Percentiles rank a stretch among this genome's conserved stretches.
These are phyloP conservation scores for Urtica urens DNA, from an alignment of 306 rosid species.

Conservation along the genomic window DNA sequence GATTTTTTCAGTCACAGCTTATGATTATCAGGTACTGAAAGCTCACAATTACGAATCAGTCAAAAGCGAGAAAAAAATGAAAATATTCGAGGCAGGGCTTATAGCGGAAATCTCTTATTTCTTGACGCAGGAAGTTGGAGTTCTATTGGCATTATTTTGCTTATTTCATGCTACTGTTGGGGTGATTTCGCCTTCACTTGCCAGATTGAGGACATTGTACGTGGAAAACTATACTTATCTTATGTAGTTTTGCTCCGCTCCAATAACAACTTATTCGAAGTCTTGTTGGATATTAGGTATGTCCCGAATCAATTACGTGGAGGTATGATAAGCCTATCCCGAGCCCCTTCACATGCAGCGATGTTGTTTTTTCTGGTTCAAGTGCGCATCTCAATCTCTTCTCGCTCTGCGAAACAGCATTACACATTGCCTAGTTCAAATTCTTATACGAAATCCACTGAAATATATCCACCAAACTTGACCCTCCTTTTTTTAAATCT, in stretches of 20 bases:
- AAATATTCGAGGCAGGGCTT: too few relatives aligned
- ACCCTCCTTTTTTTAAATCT: slow-evolving; percentile 11
- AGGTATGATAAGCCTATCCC: slow-evolving; percentile 87
- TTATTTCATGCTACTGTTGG: slow-evolving; percentile 71
- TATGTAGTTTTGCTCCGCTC: too few relatives aligned
- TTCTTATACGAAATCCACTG: background rate
- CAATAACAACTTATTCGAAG: too few relatives aligned
- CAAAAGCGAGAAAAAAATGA: too few relatives aligned
- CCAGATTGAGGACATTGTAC: slow-evolving; percentile 91
- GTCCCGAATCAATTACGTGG: slow-evolving; percentile 93
- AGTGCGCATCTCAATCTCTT: slow-evolving; percentile 31
- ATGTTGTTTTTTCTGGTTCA: slow-evolving; percentile 60
- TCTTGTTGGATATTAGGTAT: slow-evolving; percentile 46
- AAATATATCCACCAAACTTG: background rate
- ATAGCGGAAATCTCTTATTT: slow-evolving; percentile 13
- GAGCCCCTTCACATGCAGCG: slow-evolving; percentile 72
- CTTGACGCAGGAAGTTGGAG: slow-evolving; percentile 66
- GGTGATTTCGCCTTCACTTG: slow-evolving; percentile 73
- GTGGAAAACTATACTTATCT: slow-evolving; percentile 6
- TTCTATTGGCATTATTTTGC: slow-evolving; percentile 60
- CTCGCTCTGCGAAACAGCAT: slow-evolving; percentile 8
- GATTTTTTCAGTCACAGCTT: slow-evolving; percentile 53
- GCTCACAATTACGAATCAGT: too few relatives aligned
- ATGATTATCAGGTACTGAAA: slow-evolving; percentile 77
- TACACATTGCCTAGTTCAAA: slow-evolving; percentile 4